phyloP scores from a whole-genome alignment of 2,329 filamentous ascomycete genomes.

The Dactylellina parvicollis region DNA sequence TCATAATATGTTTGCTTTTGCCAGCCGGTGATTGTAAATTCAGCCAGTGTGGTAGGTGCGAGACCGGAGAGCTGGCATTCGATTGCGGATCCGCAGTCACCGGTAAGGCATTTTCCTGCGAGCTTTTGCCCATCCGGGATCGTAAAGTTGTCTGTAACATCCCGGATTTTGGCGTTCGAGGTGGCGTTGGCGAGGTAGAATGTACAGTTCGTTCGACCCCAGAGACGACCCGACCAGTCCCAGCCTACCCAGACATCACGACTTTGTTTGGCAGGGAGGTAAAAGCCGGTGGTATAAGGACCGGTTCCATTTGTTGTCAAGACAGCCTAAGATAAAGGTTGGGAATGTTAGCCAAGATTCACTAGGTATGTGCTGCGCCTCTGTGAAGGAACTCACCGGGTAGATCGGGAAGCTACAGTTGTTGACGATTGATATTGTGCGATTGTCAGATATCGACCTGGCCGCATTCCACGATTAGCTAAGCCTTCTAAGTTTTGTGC shows the following conservation, averaged over 20 bases:
- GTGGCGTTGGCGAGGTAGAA: slow-evolving; percentile 71
- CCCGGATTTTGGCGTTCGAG: slow-evolving; percentile 33
- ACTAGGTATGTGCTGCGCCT: background rate
- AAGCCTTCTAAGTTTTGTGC: background rate
- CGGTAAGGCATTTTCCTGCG: slow-evolving; percentile 69
- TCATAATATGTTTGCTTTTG: slow-evolving; percentile 80
- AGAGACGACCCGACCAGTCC: slow-evolving; percentile 83
- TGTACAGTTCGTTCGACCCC: slow-evolving; percentile 85
- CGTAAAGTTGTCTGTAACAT: slow-evolving; percentile 47
- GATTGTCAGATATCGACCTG: slow-evolving; percentile 59
- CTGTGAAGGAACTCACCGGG: slow-evolving; percentile 67
- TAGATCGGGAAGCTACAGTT: slow-evolving; percentile 76
- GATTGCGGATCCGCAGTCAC: slow-evolving; percentile 77
- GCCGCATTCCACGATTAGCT: background rate
- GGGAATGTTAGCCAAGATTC: background rate
- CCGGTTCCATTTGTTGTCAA: slow-evolving; percentile 76
- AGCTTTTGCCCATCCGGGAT: slow-evolving; percentile 52
- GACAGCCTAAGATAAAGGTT: slow-evolving; percentile 60
- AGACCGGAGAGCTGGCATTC: slow-evolving; percentile 76
- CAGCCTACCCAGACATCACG: slow-evolving; percentile 72
- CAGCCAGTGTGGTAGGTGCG: slow-evolving; percentile 78
- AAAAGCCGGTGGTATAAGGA: slow-evolving; percentile 75
- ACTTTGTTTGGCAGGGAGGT: slow-evolving; percentile 69
- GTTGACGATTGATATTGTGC: slow-evolving; percentile 76
- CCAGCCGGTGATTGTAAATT: slow-evolving; percentile 79